These are phyloP conservation scores for Dactylellina sp. DNA, from an alignment of 2,329 filamentous ascomycete genomes.

Conservation along the genomic window DNA sequence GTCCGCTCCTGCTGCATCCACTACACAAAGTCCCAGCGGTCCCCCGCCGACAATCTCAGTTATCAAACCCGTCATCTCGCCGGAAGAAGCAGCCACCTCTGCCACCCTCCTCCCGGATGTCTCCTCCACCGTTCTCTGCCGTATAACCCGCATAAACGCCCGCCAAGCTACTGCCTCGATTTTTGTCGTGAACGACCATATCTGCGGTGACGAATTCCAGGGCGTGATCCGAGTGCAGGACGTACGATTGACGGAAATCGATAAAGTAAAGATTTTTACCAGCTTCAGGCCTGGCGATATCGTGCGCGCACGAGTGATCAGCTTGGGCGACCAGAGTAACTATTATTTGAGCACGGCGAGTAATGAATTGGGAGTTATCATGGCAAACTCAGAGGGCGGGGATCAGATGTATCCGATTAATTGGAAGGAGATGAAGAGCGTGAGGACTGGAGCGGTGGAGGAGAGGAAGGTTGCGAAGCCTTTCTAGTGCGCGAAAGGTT, in stretches of 20 bases:
- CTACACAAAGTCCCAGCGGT: conserved; percentile 69
- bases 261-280: conserved; percentile 89
- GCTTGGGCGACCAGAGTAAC: conserved; percentile 88
- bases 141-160: conserved; percentile 85
- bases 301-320: conserved; percentile 83
- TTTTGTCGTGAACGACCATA: conserved; percentile 79
- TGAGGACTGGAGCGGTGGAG: conserved; percentile 80
- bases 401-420: conserved; percentile 92
- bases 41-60: conserved; percentile 62
- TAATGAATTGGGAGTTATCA: conserved; percentile 92
- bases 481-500: conserved; percentile 20
- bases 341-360: conserved; percentile 94
- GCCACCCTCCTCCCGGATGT: conserved; percentile 84
- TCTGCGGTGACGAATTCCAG: conserved; percentile 83
- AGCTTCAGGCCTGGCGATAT: conserved; percentile 93
- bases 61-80: conserved; percentile 70
- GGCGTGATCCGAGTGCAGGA: conserved; percentile 89
- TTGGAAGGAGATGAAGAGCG: conserved; percentile 94
- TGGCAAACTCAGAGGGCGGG: conserved; percentile 80
- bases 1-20: conserved; percentile 63
- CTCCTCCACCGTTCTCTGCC: conserved; percentile 81
- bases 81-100: conserved; percentile 64
- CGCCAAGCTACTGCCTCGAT: conserved; percentile 88
- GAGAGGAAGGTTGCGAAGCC: conserved; percentile 93
- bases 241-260: conserved; percentile 93